Evolutionary conservation across 306 rosid species (phyloP), one percentile per base, ranked within the genome.

Genomic region (Neltuma alba): DNA sequence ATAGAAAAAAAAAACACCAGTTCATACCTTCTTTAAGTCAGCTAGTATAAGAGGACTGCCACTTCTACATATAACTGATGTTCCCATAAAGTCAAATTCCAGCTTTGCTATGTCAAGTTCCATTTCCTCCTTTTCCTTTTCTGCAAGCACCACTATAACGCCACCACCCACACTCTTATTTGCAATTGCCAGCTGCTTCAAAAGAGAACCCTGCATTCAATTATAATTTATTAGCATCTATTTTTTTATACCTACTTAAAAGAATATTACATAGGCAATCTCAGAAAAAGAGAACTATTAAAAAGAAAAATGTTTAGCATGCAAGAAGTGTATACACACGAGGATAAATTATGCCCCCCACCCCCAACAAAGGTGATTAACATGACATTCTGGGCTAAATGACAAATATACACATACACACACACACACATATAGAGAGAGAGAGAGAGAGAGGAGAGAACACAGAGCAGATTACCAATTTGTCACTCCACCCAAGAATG

Each of bases 401-500:
- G 23, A 25, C 47, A 54, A 7, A 54, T 50, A 50, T 50, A n/a
- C 2, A 7, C 7, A 50, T 20, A n/a, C n/a, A n/a, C n/a, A n/a
- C n/a, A n/a, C n/a, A n/a, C n/a, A n/a, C n/a, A n/a, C n/a, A 50
- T 20, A 50, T n/a, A 77, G 18, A 70, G 30, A 64, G 37, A 50
- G 44, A 67, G 30, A 44, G n/a, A n/a, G n/a, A n/a, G n/a, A n/a
- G n/a, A n/a, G n/a, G 30, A 68, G 45, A 76, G 71, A 81, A 57
- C 66, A 44, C 45, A n/a, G 31, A 78, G 69, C 55, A 80, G 71
- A 60, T 74, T 90, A 94, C 99, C 97, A 94, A 80, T 89, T 94
- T 94, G 83, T 94, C 99, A 85, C 99, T 86, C 99, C 99, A 94
- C 38, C 99, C 99, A 80, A 94, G 99, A 84, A 94, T 88, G 86